Evolutionary conservation across 495 filamentous ascomycete species (phyloP).

Genomic region (Apiosordaria backusii): DNA sequence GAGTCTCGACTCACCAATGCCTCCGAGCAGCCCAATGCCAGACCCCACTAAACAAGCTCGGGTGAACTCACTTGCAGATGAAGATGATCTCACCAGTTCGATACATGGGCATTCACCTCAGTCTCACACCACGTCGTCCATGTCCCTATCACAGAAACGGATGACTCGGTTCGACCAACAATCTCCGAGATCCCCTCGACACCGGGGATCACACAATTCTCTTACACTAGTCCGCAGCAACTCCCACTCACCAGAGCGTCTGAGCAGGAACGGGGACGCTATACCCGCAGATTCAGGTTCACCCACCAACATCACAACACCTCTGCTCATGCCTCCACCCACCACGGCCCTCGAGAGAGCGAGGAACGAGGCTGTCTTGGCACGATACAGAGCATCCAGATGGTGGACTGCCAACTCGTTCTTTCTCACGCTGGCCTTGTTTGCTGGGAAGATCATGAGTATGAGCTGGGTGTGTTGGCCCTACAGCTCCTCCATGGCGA

Average conservation of each 20-base stretch:
- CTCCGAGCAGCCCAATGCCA: slow-evolving; percentile 40
- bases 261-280: slow-evolving; percentile 10
- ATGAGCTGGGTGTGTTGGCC: slow-evolving; percentile 45
- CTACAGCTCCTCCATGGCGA: slow-evolving; percentile 35
- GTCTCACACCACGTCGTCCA: slow-evolving; percentile 15
- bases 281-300: slow-evolving; percentile 27
- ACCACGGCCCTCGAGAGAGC: slow-evolving; percentile 37
- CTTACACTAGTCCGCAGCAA: slow-evolving; percentile 12
- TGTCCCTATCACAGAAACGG: slow-evolving; percentile 33
- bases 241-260: slow-evolving; percentile 29
- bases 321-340: slow-evolving; percentile 60
- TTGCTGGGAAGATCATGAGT: slow-evolving; percentile 41
- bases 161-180: background rate
- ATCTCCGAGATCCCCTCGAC: background rate
- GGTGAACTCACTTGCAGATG: slow-evolving; percentile 33
- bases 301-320: slow-evolving; percentile 34
- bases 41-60: slow-evolving; percentile 40
- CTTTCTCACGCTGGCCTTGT: slow-evolving; percentile 33
- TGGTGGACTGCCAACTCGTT: slow-evolving; percentile 28
- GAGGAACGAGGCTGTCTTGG: slow-evolving; percentile 32
- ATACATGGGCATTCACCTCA: slow-evolving; percentile 28
- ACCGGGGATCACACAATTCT: background rate
- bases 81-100: slow-evolving; percentile 21
- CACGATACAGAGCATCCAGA: slow-evolving; percentile 24
- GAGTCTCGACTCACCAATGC: slow-evolving; percentile 54